Evolutionary conservation across 805 yeast species (phyloP), one percentile per base, ranked within the genome.

Genomic region (Candida sphagnicola): DNA sequence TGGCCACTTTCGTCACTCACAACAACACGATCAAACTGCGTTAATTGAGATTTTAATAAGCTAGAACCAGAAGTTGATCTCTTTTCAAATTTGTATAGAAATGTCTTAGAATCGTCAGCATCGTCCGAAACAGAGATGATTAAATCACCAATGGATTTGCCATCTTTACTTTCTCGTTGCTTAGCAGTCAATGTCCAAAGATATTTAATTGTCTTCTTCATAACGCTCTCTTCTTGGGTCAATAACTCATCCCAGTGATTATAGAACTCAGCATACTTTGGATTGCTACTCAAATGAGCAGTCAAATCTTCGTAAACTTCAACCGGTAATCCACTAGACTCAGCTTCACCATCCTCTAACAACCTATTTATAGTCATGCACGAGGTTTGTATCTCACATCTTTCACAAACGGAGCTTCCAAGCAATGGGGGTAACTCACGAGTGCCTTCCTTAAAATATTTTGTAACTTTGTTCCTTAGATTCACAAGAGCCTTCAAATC

Each of bases 1-100:
- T 84, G 87, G 1, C 95, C 95, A 0, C 56, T 43, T 49, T 86
- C 95, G 56, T 85, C 95, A 52, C 96, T 88, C 1, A 89, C 64
- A 12, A 84, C 68, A 1, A 90, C 74, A 28, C 78, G 66, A 52
- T 90, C 96, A 45, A 74, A 70, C 28, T 69, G 64, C 0, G 64
- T 37, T 2, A 88, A 49, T 41, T 82, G 87, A 0, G 82, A 62
- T 2, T 53, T 32, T 25, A 42, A 65, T 39, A 6, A 65, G 40
- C 5, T 40, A 34, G 35, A 15, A 29, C 47, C 16, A 29, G 47
- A 35, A 4, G n/a, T 21, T 6, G 39, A 24, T 10, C 21, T 55
- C 50, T 82, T 65, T 36, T 57, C 60, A 51, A 82, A 77, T 0
- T 75, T 69, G 54, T 82, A 82, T 6, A 62, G 34, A 45, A 61